Base-by-base conservation (phyloP, 1,139 yeast species). In the Maudiozyma humilis region DNA sequence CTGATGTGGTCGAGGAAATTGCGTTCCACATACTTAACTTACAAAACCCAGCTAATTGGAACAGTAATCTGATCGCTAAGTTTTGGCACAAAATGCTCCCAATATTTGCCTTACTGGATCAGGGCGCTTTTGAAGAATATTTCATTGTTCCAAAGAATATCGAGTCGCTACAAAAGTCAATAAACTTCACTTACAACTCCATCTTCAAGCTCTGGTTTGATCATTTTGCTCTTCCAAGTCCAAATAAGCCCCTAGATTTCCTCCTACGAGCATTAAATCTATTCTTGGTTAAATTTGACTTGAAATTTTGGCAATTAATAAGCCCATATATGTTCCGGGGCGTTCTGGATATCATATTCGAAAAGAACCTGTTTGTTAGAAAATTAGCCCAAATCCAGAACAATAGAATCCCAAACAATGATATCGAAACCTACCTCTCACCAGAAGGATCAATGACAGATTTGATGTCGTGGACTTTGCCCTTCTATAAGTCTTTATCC, bases 31-130 rank as follows among this genome's bases (percentile, higher is more conserved):
- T 77, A 25, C 70, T 72, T 47, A 63, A 66, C 36, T 68, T 82
- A 41, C 87, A 82, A 54, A 68, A 75, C 50, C 74, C 78, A 0
- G 60, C 63, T 1, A 67, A 59, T 47, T 79, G 72, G 58, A 66
- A 65, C 23, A 74, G 71, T 17, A 59, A 55, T 0, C 59, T 63
- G 3, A 72, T 82, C 30, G 60, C 68, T 12, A 55, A 55, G 12
- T 82, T 81, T 56, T 83, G 89, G 85, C 57, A 66, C 12, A 70
- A 68, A 46, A 54, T 76, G 36, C 49, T 58, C 8, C 67, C 70
- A 0, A 43, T 82, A 0, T 51, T 79, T 27, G 62, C 65, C 25
- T 54, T 71, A 3, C 60, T 73, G 36, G 69, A 69, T n/a, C 51
- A 60, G 4, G 65, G 66, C 8, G 67, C 72, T 0, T 66, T 79